Percentiles rank a stretch among this genome's conserved stretches.
Evolutionary conservation across 441 rosid genomes (phyloP).

Genomic region (Aleurites moluccanus): DNA sequence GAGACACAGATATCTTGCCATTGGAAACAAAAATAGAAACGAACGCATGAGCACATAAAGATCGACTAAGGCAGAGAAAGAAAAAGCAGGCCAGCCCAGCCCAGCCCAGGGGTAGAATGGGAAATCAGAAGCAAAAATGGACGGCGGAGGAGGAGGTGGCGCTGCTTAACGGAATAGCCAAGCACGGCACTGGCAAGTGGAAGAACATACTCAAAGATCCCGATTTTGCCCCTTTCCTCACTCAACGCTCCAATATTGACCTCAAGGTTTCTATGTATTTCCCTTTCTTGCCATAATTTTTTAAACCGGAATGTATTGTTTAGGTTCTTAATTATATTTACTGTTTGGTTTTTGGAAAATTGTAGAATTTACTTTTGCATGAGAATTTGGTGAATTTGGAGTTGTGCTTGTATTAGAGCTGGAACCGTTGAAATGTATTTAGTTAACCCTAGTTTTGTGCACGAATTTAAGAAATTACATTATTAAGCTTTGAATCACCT

Average conservation of each 20-base stretch:
- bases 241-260: conserved; percentile 79
- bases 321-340: not conserved
- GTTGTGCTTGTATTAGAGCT: not conserved
- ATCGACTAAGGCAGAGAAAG: not conserved
- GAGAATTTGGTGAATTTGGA: not conserved
- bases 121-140: conserved; percentile 91
- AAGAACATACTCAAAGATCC: conserved; percentile 86
- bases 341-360: conserved; percentile 8
- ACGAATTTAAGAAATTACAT: not conserved
- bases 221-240: conserved; percentile 64
- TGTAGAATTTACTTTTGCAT: not conserved
- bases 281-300: not conserved
- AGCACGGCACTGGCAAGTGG: conserved; percentile 91
- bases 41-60: not conserved
- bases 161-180: conserved; percentile 67
- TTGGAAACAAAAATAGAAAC: not conserved
- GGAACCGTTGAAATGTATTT: not conserved
- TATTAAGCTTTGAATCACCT: not conserved
- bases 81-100: not conserved
- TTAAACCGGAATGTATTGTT: not conserved
- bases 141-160: conserved; percentile 80
- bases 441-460: not conserved
- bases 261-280: conserved; percentile 53
- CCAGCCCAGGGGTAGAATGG: conserved; percentile 44
- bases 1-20: too few species aligned